Evolutionary conservation across 345 rosid genomes (phyloP).

Genomic region (rapeseed (Brassica napus)): DNA sequence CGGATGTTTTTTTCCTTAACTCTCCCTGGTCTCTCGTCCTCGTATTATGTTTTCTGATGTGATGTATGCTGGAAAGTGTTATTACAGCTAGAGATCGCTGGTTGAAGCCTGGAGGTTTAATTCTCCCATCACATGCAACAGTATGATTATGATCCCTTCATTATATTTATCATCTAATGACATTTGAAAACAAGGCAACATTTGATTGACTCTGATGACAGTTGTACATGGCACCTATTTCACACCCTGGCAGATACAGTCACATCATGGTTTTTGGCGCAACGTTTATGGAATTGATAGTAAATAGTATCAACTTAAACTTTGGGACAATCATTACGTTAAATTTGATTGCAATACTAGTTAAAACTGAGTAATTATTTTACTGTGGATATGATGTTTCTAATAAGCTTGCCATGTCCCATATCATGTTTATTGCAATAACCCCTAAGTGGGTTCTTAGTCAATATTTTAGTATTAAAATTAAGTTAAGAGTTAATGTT

Average conservation of each 20-base stretch:
- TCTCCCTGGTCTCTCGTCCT: slow-evolving; percentile 12
- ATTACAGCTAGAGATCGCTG: slow-evolving; percentile 95
- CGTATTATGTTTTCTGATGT: slow-evolving; percentile 6
- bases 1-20: background rate
- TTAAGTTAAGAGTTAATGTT: too few species aligned
- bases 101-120: slow-evolving; percentile 90
- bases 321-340: background rate
- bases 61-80: slow-evolving; percentile 87
- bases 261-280: slow-evolving; percentile 96
- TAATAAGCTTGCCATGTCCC: slow-evolving; percentile 11
- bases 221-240: slow-evolving; percentile 95
- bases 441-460: too few species aligned
- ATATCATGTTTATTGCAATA: background rate
- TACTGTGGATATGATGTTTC: slow-evolving; percentile 10
- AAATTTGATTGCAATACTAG: background rate
- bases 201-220: slow-evolving; percentile 40
- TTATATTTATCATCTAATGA: slow-evolving; percentile 2
- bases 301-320: slow-evolving; percentile 49
- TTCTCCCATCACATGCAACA: slow-evolving; percentile 91
- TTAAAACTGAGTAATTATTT: too few species aligned
- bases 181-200: slow-evolving; percentile 27
- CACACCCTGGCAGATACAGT: slow-evolving; percentile 88
- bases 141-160: slow-evolving; percentile 43
- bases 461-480: too few species aligned
- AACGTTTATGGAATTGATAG: slow-evolving; percentile 97